Percentiles rank a stretch among this genome's conserved stretches.
phyloP scores from a whole-genome alignment of 495 filamentous ascomycete genomes.

The Penicillium coffeae region DNA sequence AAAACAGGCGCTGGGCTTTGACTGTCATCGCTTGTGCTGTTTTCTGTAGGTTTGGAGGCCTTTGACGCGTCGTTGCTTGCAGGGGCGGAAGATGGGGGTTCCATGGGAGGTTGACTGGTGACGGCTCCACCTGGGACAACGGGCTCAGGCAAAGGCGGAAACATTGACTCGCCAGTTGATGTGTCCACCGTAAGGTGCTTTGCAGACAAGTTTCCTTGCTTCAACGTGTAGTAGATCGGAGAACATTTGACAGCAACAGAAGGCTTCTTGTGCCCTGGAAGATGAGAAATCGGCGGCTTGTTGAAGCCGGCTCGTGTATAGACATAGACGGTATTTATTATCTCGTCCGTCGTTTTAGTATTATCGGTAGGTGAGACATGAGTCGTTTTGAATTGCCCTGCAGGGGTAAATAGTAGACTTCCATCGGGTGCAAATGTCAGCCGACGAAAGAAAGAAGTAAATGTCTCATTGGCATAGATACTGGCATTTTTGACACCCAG shows the following conservation, averaged over 20 bases:
- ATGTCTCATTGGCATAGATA: conserved; percentile 95
- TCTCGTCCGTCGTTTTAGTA: conserved; percentile 70
- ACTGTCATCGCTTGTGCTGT: conserved; percentile 46
- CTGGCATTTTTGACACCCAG: conserved; percentile 76
- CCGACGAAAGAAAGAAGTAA: conserved; percentile 95
- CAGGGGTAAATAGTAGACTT: conserved; percentile 90
- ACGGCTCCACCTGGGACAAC: conserved; percentile 56
- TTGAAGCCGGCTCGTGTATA: conserved; percentile 96
- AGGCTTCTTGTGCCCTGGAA: conserved; percentile 97
- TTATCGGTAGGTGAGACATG: conserved; percentile 63
- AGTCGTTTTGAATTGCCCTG: conserved; percentile 88
- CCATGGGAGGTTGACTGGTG: conserved; percentile 63
- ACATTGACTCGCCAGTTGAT: conserved; percentile 77
- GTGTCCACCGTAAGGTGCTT: conserved; percentile 94
- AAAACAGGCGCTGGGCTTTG: conserved; percentile 64
- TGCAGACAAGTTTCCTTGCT: conserved; percentile 62
- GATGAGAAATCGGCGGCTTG: conserved; percentile 94
- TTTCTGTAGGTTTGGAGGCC: conserved; percentile 48
- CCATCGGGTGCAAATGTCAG: conserved; percentile 94
- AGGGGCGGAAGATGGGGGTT: conserved; percentile 67
- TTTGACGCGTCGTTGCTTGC: conserved; percentile 38
- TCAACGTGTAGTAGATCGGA: conserved; percentile 78
- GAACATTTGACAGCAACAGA: conserved; percentile 96
- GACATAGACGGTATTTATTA: conserved; percentile 97
- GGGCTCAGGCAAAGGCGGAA: conserved; percentile 79